phyloP scores from a whole-genome alignment of 2,329 filamentous ascomycete species.

The Beauveria pseudobassiana region DNA sequence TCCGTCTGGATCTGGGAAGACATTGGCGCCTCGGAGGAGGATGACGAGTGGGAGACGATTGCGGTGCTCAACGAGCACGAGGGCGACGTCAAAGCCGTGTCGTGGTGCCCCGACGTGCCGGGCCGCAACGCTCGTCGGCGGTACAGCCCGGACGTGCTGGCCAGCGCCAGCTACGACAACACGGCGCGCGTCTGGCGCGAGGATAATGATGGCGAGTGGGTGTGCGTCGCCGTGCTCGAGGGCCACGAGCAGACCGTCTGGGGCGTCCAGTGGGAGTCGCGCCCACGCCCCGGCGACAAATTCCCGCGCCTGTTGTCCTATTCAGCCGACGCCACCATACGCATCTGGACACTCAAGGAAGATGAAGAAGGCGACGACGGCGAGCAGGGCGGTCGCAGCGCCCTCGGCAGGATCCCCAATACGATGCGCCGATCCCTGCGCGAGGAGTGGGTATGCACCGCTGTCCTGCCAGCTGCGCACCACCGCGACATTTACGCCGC shows the following conservation, averaged over 20 bases:
- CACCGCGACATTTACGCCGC: slow-evolving; percentile 77
- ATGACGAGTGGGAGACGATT: slow-evolving; percentile 95
- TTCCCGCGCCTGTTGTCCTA: slow-evolving; percentile 68
- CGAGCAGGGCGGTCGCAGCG: slow-evolving; percentile 24
- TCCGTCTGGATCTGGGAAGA: slow-evolving; percentile 99
- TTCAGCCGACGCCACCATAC: slow-evolving; percentile 73
- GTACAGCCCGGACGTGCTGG: slow-evolving; percentile 64
- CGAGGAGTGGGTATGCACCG: slow-evolving; percentile 78
- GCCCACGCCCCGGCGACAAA: slow-evolving; percentile 26
- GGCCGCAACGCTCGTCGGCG: slow-evolving; percentile 37
- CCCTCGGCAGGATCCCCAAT: slow-evolving; percentile 66
- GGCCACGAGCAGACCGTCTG: slow-evolving; percentile 85
- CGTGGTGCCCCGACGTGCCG: slow-evolving; percentile 72
- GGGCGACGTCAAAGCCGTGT: slow-evolving; percentile 88
- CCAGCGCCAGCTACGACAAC: slow-evolving; percentile 90
- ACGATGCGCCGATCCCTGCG: slow-evolving; percentile 73
- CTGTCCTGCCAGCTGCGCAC: slow-evolving; percentile 66
- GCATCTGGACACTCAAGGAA: slow-evolving; percentile 66
- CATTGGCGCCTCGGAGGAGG: slow-evolving; percentile 61
- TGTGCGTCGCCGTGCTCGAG: slow-evolving; percentile 72
- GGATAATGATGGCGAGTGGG: slow-evolving; percentile 85
- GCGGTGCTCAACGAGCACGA: slow-evolving; percentile 92
- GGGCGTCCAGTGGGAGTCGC: slow-evolving; percentile 67
- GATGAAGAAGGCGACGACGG: slow-evolving; percentile 36
- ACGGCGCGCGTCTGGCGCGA: slow-evolving; percentile 84